These are phyloP conservation scores for Penicillium olsonii DNA, from an alignment of 2,329 filamentous ascomycete genomes.

Conservation along the genomic window DNA sequence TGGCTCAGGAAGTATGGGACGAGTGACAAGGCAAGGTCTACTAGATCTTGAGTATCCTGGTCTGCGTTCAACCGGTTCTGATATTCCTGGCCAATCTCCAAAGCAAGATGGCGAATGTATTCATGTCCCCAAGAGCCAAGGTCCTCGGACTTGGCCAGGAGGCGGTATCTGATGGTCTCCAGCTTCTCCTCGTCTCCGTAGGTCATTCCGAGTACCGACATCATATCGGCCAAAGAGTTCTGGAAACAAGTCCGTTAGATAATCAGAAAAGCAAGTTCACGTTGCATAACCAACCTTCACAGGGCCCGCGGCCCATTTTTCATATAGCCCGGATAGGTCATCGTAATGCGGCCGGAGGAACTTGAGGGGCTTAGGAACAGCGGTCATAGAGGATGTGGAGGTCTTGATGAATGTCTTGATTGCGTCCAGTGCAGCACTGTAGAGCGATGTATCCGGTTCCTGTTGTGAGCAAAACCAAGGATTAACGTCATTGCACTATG, in stretches of 20 bases:
- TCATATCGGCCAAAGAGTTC: constrained; percentile 83
- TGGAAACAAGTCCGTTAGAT: constrained; percentile 31
- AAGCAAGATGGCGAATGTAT: constrained; percentile 90
- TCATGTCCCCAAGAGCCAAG: constrained; percentile 98
- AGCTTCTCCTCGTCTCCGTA: constrained; percentile 95
- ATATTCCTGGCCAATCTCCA: constrained; percentile 95
- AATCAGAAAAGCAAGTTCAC: not conserved
- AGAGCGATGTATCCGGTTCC: constrained; percentile 84
- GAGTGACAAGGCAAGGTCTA: constrained; percentile 78
- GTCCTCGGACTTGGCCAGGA: constrained; percentile 86
- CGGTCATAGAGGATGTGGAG: constrained; percentile 98
- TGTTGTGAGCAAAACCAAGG: constrained; percentile 40
- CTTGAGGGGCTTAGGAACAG: constrained; percentile 96
- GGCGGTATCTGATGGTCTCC: constrained; percentile 93
- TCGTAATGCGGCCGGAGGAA: constrained; percentile 97
- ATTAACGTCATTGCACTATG: constrained; percentile 29
- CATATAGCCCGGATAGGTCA: constrained; percentile 81
- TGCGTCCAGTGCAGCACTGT: constrained; percentile 88
- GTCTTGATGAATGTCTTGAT: constrained; percentile 99
- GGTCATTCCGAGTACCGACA: constrained; percentile 98
- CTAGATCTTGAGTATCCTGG: constrained; percentile 77
- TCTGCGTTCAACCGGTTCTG: constrained; percentile 84
- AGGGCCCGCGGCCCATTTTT: constrained; percentile 79
- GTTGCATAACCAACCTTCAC: constrained; percentile 67
- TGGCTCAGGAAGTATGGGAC: constrained; percentile 95